Evolutionary conservation across 2,329 filamentous ascomycete genomes (phyloP).

Genomic region (Alternaria viburni): DNA sequence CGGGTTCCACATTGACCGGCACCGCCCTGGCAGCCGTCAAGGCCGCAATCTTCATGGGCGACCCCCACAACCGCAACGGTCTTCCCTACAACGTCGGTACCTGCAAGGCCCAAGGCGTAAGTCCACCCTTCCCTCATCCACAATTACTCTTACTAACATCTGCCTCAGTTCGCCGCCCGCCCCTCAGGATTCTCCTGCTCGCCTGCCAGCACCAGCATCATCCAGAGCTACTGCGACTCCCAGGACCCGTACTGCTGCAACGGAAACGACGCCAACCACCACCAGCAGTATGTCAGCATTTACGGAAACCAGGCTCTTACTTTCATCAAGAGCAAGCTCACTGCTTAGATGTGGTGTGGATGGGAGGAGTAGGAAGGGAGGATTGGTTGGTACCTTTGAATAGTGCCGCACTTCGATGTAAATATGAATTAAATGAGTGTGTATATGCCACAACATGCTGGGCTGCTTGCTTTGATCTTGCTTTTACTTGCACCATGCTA

Average conservation of each 20-base stretch:
- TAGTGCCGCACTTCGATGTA: not conserved
- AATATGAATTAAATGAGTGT: constrained; percentile 1
- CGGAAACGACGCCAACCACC: constrained; percentile 64
- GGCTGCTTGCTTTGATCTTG: no score
- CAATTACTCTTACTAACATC: not conserved
- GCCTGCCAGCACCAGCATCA: constrained; percentile 59
- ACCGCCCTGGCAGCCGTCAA: constrained; percentile 63
- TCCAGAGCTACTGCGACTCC: constrained; percentile 70
- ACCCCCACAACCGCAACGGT: constrained; percentile 64
- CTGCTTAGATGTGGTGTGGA: constrained; percentile 27
- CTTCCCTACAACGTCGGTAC: constrained; percentile 67
- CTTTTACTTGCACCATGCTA: no score
- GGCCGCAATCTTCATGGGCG: constrained; percentile 70
- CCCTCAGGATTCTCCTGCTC: constrained; percentile 63
- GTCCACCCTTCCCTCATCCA: constrained; percentile 30
- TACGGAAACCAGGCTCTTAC: constrained; percentile 65
- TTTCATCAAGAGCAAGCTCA: constrained; percentile 65
- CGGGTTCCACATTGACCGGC: constrained; percentile 54
- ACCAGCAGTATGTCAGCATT: constrained; percentile 67
- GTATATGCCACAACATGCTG: not conserved
- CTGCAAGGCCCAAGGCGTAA: constrained; percentile 64
- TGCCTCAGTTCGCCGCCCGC: constrained; percentile 64
- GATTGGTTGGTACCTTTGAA: not conserved
- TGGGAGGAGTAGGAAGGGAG: not conserved
- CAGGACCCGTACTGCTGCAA: constrained; percentile 71